Conservation (phyloP, 345 rosid genomes). For the Schrenkiella parvula region DNA sequence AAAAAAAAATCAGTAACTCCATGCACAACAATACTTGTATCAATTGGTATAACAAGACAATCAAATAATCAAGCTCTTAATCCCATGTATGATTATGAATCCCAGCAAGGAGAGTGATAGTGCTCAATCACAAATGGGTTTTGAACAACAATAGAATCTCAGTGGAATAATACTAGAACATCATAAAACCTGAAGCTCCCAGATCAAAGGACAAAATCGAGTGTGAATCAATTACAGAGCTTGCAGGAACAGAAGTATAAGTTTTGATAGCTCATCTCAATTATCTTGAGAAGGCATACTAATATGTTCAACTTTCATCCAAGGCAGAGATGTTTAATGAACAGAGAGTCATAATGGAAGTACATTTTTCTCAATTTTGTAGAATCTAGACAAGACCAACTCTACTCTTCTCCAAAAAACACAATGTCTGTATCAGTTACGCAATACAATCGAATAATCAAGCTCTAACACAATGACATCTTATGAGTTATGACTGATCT, state of each 20-base stretch:
- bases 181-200: neutral
- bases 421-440: neutral
- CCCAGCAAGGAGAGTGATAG: neutral
- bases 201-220: neutral
- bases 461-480: neutral
- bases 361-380: too few relatives aligned
- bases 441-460: neutral
- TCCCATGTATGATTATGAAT: neutral
- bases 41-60: neutral
- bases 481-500: neutral
- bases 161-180: neutral
- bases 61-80: neutral
- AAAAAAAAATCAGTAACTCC: neutral
- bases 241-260: neutral
- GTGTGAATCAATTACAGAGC: neutral
- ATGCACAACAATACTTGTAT: neutral
- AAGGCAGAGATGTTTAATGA: neutral
- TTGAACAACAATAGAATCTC: neutral
- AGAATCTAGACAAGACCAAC: too few relatives aligned
- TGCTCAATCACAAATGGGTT: conserved; percentile 3
- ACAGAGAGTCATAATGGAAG: too few relatives aligned
- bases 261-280: neutral
- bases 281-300: neutral
- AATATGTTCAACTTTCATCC: neutral
- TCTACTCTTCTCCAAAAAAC: neutral